phyloP scores from a whole-genome alignment of 176 grass and related monocot species.

The Eremochloa ophiuroides region DNA sequence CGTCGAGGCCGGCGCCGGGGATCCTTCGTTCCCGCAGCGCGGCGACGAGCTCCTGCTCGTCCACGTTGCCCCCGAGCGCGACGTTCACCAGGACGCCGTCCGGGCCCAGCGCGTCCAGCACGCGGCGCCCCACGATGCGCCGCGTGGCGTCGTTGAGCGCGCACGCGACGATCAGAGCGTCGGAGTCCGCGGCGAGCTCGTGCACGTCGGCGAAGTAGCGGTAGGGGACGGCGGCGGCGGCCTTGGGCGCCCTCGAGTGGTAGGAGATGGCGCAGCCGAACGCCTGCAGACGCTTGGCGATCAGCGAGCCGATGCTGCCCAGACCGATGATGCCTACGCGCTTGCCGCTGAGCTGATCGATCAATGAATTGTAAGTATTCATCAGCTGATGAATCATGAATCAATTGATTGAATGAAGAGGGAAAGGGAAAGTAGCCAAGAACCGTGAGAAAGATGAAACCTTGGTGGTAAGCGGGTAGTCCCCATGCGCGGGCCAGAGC shows the following conservation, averaged over 20 bases:
- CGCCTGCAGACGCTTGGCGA: conserved; percentile 50
- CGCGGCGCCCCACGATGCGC: conserved; percentile 17
- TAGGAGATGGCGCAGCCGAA: conserved; percentile 57
- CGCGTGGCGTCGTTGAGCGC: conserved; percentile 32
- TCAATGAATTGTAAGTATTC: no score
- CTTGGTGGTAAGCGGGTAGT: conserved; percentile 44
- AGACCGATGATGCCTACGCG: conserved; percentile 59
- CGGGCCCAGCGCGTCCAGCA: conserved; percentile 34
- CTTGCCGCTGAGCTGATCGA: conserved; percentile 46
- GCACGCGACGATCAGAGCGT: conserved; percentile 40
- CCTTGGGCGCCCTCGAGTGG: conserved; percentile 35
- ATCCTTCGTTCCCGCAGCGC: conserved; percentile 38
- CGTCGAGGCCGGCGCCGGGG: conserved; percentile 40
- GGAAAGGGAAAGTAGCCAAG: neutral
- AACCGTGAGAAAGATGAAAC: neutral
- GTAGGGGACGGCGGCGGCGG: conserved; percentile 15
- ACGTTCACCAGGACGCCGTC: conserved; percentile 40
- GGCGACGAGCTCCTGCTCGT: conserved; percentile 27
- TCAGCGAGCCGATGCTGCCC: conserved; percentile 49
- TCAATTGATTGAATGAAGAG: neutral
- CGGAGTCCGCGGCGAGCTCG: conserved; percentile 31
- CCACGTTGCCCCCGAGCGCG: conserved; percentile 30
- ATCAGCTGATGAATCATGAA: no score
- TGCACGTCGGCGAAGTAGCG: conserved; percentile 2
- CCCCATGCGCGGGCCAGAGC: conserved; percentile 17